Percentiles rank a stretch among this genome's conserved stretches.
phyloP scores from a whole-genome alignment of 1,284 basidiomycete species.

The Megacollybia platyphylla region DNA sequence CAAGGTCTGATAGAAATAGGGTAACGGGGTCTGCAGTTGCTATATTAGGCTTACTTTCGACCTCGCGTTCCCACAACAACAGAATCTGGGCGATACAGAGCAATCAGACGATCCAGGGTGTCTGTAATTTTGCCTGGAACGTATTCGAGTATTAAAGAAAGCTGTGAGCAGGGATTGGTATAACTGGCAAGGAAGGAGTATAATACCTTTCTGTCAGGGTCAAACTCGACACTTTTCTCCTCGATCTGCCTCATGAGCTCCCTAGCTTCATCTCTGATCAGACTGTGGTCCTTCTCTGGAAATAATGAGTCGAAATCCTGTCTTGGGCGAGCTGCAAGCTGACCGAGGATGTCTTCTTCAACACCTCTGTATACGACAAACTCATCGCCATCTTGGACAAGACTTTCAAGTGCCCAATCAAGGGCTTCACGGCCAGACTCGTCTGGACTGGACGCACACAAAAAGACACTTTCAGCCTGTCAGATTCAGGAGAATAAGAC shows the following conservation, averaged over 20 bases:
- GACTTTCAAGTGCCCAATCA: slow-evolving; percentile 79
- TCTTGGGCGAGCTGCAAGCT: slow-evolving; percentile 2
- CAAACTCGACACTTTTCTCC: slow-evolving; percentile 71
- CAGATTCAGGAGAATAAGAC: background rate
- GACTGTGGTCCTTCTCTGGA: slow-evolving; percentile 67
- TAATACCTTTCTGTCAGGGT: slow-evolving; percentile 62
- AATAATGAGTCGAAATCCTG: background rate
- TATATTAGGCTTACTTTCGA: slow-evolving; percentile 24
- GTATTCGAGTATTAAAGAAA: slow-evolving; percentile 90
- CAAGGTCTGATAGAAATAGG: slow-evolving; percentile 5
- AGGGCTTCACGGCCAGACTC: slow-evolving; percentile 78
- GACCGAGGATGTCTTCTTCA: slow-evolving; percentile 74
- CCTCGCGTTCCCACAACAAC: slow-evolving; percentile 90
- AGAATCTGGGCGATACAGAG: slow-evolving; percentile 91
- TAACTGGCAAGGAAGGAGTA: slow-evolving; percentile 1
- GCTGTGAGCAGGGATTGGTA: slow-evolving; percentile 23
- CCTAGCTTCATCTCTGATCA: slow-evolving; percentile 80
- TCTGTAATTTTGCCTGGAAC: slow-evolving; percentile 84
- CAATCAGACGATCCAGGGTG: slow-evolving; percentile 86
- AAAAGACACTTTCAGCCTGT: slow-evolving; percentile 43
- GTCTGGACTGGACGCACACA: slow-evolving; percentile 84
- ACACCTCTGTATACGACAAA: slow-evolving; percentile 86
- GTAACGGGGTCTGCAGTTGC: background rate
- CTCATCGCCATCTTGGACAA: slow-evolving; percentile 91
- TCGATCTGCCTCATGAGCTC: slow-evolving; percentile 76